These are phyloP conservation scores for Penicillium rolfsii DNA, from an alignment of 2,329 filamentous ascomycete species.

Conservation along the genomic window DNA sequence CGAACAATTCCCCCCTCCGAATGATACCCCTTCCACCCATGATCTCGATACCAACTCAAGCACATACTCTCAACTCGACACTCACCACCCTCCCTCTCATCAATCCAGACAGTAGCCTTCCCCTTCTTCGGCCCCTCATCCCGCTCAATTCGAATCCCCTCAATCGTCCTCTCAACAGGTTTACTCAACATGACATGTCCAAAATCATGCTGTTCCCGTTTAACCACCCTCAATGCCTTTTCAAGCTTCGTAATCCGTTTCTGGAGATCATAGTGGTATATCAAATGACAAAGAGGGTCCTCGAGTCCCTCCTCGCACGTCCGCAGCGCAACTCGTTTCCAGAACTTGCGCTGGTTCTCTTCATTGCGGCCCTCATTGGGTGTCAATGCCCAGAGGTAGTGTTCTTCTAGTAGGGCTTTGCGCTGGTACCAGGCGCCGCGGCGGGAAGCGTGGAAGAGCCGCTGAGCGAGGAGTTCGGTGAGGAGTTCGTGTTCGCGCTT, in stretches of 20 bases:
- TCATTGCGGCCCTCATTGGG: constrained; percentile 52
- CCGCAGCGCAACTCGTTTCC: constrained; percentile 72
- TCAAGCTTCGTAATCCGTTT: constrained; percentile 93
- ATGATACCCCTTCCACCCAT: constrained; percentile 95
- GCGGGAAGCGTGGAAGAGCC: constrained; percentile 80
- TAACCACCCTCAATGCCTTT: constrained; percentile 77
- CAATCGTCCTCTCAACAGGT: constrained; percentile 72
- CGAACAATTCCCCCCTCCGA: constrained; percentile 87
- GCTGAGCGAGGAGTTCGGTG: constrained; percentile 74
- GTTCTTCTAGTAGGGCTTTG: constrained; percentile 90
- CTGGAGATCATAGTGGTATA: constrained; percentile 92
- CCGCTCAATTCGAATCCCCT: constrained; percentile 76
- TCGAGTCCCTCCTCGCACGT: constrained; percentile 88
- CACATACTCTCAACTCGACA: constrained; percentile 95
- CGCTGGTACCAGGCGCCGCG: constrained; percentile 94
- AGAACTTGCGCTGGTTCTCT: constrained; percentile 75
- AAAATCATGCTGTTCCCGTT: constrained; percentile 90
- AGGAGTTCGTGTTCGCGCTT: constrained; percentile 74
- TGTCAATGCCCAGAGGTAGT: constrained; percentile 77
- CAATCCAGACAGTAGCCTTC: constrained; percentile 79
- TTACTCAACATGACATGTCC: constrained; percentile 77
- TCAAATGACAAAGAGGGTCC: constrained; percentile 85
- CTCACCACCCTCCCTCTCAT: constrained; percentile 70
- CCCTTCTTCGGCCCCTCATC: constrained; percentile 49
- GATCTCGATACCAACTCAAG: constrained; percentile 76